A percentile compares a stretch with the other conserved stretches of the same genome.
Evolutionary conservation across 192 early-diverging fungal species (phyloP).

Genomic region (Dispira simplex): DNA sequence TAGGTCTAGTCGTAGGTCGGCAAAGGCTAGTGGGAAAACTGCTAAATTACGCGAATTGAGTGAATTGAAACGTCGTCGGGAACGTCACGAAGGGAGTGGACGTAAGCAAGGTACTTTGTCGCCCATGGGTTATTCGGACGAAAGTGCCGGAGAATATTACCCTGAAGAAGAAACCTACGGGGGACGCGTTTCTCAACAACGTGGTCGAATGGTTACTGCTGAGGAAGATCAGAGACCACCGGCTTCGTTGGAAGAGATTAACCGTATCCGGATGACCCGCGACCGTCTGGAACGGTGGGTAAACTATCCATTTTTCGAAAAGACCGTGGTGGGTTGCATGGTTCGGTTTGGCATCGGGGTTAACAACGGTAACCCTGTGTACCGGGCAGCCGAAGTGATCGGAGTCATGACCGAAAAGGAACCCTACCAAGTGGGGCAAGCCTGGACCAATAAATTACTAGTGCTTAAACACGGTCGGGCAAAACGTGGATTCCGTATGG

Average conservation of each 20-base stretch:
- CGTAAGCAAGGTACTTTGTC: slow-evolving; percentile 15
- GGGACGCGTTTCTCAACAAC: slow-evolving; percentile 10
- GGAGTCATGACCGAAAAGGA: slow-evolving; percentile 23
- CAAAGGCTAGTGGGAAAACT: not conserved
- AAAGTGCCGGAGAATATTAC: slow-evolving; percentile 18
- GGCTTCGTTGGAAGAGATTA: slow-evolving; percentile 43
- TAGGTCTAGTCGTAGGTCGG: slow-evolving; percentile 3
- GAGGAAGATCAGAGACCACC: slow-evolving; percentile 11
- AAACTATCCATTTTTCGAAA: slow-evolving; percentile 50
- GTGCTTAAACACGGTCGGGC: slow-evolving; percentile 50
- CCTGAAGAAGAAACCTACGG: slow-evolving; percentile 15
- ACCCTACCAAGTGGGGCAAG: slow-evolving; percentile 41
- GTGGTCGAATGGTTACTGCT: slow-evolving; percentile 20
- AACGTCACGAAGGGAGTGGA: slow-evolving; percentile 19
- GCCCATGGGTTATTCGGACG: slow-evolving; percentile 1
- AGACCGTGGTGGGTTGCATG: slow-evolving; percentile 46
- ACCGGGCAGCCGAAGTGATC: slow-evolving; percentile 36
- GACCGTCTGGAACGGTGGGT: slow-evolving; percentile 56
- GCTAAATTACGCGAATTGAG: slow-evolving; percentile 22
- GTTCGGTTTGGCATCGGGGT: slow-evolving; percentile 47
- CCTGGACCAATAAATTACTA: slow-evolving; percentile 46
- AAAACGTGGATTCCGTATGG: slow-evolving; percentile 54
- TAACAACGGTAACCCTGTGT: slow-evolving; percentile 38
- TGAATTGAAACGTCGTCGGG: slow-evolving; percentile 39
- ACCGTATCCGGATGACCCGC: slow-evolving; percentile 41